A percentile compares a stretch with the other conserved stretches of the same genome.
These are phyloP conservation scores for Wallacemonas sp. DNA, from an alignment of 208 protist genomes.

Conservation along the genomic window DNA sequence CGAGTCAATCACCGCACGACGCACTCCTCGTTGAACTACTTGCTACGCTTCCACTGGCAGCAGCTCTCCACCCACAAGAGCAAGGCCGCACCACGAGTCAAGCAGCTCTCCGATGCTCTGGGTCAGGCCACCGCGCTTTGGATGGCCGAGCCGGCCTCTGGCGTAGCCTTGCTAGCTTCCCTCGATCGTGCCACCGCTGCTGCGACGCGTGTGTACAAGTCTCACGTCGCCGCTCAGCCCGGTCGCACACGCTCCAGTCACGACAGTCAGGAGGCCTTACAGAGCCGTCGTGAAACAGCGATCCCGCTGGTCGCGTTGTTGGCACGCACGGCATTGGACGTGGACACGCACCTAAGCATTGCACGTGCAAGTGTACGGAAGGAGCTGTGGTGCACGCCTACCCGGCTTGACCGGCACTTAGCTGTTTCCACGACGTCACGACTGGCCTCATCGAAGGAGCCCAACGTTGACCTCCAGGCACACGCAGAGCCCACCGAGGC, in stretches of 20 bases:
- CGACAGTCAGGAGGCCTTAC: no score
- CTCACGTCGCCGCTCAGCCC: background rate
- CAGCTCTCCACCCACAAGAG: background rate
- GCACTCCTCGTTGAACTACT: conserved; percentile 9
- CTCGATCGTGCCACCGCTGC: background rate
- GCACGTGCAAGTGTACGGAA: background rate
- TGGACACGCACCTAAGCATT: conserved; percentile 7
- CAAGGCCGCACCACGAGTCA: background rate
- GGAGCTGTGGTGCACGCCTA: background rate
- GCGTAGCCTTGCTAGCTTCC: background rate
- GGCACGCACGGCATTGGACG: conserved; percentile 3
- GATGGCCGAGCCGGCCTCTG: background rate
- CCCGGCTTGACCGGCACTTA: background rate
- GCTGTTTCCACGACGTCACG: background rate
- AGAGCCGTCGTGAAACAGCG: background rate
- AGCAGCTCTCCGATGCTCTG: no score
- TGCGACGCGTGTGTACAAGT: background rate
- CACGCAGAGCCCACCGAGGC: background rate
- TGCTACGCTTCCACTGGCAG: conserved; percentile 11
- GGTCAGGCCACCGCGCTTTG: background rate
- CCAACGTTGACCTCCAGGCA: background rate
- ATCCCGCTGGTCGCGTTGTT: conserved; percentile 1
- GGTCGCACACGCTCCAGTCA: background rate
- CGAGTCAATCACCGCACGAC: conserved; percentile 10
- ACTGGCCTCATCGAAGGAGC: background rate